Conservation (phyloP, 805 yeast species). For the Metschnikowia henanensis region DNA sequence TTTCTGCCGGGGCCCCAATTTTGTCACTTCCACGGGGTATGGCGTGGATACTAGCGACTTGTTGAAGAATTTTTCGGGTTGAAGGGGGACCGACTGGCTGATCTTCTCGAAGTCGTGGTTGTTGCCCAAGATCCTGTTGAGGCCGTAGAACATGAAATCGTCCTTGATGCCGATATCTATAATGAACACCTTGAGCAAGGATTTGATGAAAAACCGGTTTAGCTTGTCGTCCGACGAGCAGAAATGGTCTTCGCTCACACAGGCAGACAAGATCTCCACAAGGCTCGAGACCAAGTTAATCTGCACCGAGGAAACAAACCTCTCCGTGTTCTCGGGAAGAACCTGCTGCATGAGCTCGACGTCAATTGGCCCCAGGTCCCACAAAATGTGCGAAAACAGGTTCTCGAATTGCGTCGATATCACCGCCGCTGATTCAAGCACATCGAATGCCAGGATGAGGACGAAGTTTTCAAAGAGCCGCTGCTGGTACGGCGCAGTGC, state of each 20-base stretch:
- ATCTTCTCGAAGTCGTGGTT: constrained; percentile 44
- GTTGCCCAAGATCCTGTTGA: constrained; percentile 55
- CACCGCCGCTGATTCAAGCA: constrained; percentile 48
- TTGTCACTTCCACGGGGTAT: constrained; percentile 11
- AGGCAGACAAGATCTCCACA: constrained; percentile 51
- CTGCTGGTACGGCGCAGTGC: constrained; percentile 29
- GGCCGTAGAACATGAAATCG: constrained; percentile 50
- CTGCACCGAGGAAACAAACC: constrained; percentile 38
- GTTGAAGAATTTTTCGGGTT: constrained; percentile 6
- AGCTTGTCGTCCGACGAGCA: constrained; percentile 2
- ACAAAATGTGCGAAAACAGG: constrained; percentile 19
- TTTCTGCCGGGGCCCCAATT: constrained; percentile 3
- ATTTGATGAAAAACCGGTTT: constrained; percentile 20
- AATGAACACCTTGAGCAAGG: constrained; percentile 36
- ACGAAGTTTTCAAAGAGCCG: constrained; percentile 51
- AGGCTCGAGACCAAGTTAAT: constrained; percentile 50
- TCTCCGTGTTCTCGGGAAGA: constrained; percentile 50
- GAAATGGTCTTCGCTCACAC: constrained; percentile 27
- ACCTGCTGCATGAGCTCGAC: constrained; percentile 36
- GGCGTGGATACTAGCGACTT: constrained; percentile 13
- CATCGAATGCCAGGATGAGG: constrained; percentile 53
- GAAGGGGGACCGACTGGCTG: constrained; percentile 40
- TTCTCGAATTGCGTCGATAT: constrained; percentile 27
- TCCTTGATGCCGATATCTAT: constrained; percentile 42
- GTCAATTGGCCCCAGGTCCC: constrained; percentile 32